Base-by-base conservation (phyloP, 441 rosid species). In the Populus hybrid region DNA sequence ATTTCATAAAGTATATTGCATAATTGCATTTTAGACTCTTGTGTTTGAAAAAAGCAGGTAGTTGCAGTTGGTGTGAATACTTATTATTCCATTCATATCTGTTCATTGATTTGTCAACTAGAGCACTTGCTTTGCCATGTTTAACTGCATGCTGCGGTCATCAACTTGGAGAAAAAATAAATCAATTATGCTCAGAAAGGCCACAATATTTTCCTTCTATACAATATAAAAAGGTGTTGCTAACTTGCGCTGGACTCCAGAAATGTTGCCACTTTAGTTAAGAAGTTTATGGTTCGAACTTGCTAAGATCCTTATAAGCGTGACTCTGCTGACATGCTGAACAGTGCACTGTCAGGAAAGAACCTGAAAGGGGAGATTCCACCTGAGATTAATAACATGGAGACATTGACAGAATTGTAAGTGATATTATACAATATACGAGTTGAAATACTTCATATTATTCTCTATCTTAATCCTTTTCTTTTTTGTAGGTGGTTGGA, bases 341-440 rank as follows among this genome's bases (percentile, higher is more conserved):
- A 80, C 91, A 93, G 98, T 87, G 78, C 65, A 75, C 76, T 93
- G 78, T 88, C 99, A 74, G 88, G 94, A 69, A 89, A 86, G 88
- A 82, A 86, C 56, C 59, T 96, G 78, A 82, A 78, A 74, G 98
- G 97, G 65, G 87, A 79, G 82, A 84, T 96, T 79, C 93, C 92
- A 40, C 75, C 92, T 9, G 90, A 77, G 82, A 84, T 94, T 68
- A 89, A 89, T 72, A 63, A 82, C 81, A 82, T 96, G 97, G 93
- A 89, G 64, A 87, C 80, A 77, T 78, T 96, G 83, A 83, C 83
- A 38, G 98, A 95, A 81, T 68, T 95, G 99, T 95, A 79, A 94
- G 97, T 81, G 31, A 71, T 74, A 40, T 9, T 2, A 50, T 64
- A 36, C 76, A 38, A 73, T 61, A 67, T 78, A 72, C 4, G 50